phyloP scores from a whole-genome alignment of 2,329 filamentous ascomycete genomes.

The Phaeosphaeriaceae sp. region DNA sequence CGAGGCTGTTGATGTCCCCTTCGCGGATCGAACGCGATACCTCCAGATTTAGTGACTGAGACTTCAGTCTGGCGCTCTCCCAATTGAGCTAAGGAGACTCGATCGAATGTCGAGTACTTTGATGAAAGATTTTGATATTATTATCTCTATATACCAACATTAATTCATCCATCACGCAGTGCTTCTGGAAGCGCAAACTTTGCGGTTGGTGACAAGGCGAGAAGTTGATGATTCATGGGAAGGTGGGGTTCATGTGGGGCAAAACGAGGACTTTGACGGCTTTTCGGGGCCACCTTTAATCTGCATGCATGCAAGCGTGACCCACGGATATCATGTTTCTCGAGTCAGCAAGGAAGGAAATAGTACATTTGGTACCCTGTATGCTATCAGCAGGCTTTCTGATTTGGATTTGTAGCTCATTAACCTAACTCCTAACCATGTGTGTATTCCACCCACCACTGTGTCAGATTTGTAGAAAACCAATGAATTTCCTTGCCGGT shows the following conservation, averaged over 20 bases:
- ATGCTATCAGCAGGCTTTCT: no score
- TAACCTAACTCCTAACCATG: no score
- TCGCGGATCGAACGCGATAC: conserved; percentile 12
- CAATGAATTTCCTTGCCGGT: no score
- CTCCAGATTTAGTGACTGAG: conserved; percentile 14
- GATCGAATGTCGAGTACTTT: not conserved
- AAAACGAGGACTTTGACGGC: not conserved
- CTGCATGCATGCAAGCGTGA: not conserved
- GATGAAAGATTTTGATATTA: not conserved
- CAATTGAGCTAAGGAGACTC: conserved; percentile 13
- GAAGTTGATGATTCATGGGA: not conserved
- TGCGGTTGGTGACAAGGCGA: not conserved
- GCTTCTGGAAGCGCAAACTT: no score
- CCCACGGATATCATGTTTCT: not conserved
- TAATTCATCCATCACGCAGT: no score
- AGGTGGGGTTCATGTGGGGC: conserved; percentile 4
- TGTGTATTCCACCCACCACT: no score
- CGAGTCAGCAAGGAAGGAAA: not conserved
- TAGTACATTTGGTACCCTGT: no score
- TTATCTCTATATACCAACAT: no score
- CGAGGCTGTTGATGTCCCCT: conserved; percentile 8
- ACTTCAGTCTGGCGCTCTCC: conserved; percentile 15
- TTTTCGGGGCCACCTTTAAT: not conserved
- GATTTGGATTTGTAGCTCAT: no score
- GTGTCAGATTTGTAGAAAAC: no score